These are phyloP conservation scores for Fraxinus anomala DNA, from an alignment of 257 asterid genomes.

Conservation along the genomic window DNA sequence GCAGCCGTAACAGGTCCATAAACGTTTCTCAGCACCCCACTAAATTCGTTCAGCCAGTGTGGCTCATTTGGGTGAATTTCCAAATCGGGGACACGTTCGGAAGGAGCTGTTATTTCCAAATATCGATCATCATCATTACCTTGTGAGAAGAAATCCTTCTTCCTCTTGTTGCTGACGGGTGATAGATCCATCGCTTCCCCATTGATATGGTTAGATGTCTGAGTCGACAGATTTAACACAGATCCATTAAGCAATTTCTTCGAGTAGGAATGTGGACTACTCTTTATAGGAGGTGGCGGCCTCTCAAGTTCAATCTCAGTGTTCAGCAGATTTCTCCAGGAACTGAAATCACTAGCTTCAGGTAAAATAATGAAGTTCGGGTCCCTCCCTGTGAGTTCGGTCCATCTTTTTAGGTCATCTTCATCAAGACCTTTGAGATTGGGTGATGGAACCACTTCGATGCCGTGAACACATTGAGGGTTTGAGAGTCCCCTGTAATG, in stretches of 20 bases:
- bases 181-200: constrained; percentile 55
- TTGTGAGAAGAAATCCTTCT: constrained; percentile 50
- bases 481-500: constrained; percentile 75
- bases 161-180: constrained; percentile 54
- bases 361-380: constrained; percentile 48
- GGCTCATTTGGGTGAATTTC: constrained; percentile 54
- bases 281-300: constrained; percentile 45
- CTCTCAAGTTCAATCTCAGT: constrained; percentile 69
- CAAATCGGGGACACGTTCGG: constrained; percentile 44
- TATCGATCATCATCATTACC: constrained; percentile 53
- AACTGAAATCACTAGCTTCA: constrained; percentile 62
- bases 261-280: constrained; percentile 36
- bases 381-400: constrained; percentile 65
- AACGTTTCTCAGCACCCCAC: constrained; percentile 54
- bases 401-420: constrained; percentile 70
- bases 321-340: constrained; percentile 71
- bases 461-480: constrained; percentile 77
- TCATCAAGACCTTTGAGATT: constrained; percentile 52
- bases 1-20: constrained; percentile 81
- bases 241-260: constrained; percentile 67
- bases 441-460: constrained; percentile 59
- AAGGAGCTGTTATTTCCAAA: constrained; percentile 34
- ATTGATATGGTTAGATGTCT: constrained; percentile 40
- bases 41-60: constrained; percentile 60
- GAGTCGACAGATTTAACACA: constrained; percentile 59